phyloP scores from a whole-genome alignment of 2,329 filamentous ascomycete genomes.

The Aspergillus intermedius region DNA sequence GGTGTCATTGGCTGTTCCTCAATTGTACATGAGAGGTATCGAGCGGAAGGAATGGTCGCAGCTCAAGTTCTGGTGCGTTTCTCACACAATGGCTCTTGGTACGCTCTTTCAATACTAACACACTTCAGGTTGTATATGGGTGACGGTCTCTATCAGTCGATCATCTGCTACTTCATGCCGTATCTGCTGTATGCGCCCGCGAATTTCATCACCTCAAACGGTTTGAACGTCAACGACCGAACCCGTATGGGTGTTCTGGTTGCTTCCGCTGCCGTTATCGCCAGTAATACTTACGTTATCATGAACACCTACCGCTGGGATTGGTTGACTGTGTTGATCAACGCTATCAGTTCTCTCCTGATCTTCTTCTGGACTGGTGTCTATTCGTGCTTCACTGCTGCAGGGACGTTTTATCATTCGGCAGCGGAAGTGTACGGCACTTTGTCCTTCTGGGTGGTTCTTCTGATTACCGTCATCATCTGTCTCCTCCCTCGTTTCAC shows the following conservation, averaged over 20 bases:
- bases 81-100: background rate
- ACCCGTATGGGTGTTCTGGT: slow-evolving; percentile 82
- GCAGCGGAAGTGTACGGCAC: slow-evolving; percentile 73
- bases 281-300: slow-evolving; percentile 89
- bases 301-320: slow-evolving; percentile 98
- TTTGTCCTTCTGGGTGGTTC: slow-evolving; percentile 79
- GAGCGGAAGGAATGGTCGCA: slow-evolving; percentile 96
- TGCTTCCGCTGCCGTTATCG: slow-evolving; percentile 73
- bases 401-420: slow-evolving; percentile 66
- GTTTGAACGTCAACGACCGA: slow-evolving; percentile 70
- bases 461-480: slow-evolving; percentile 70
- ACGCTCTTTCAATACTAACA: slow-evolving; percentile 19
- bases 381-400: slow-evolving; percentile 59
- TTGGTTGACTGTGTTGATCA: slow-evolving; percentile 84
- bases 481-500: slow-evolving; percentile 83
- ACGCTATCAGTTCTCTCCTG: slow-evolving; percentile 73
- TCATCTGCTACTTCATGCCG: slow-evolving; percentile 88
- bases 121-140: slow-evolving; percentile 74
- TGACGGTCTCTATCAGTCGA: slow-evolving; percentile 90
- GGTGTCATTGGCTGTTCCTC: slow-evolving; percentile 87
- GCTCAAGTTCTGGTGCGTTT: slow-evolving; percentile 82
- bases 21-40: slow-evolving; percentile 91
- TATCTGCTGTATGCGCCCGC: slow-evolving; percentile 70
- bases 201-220: slow-evolving; percentile 63
- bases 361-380: slow-evolving; percentile 95